These are phyloP conservation scores for Gynostemma pentaphyllum DNA, from an alignment of 306 rosid species.

Conservation along the genomic window DNA sequence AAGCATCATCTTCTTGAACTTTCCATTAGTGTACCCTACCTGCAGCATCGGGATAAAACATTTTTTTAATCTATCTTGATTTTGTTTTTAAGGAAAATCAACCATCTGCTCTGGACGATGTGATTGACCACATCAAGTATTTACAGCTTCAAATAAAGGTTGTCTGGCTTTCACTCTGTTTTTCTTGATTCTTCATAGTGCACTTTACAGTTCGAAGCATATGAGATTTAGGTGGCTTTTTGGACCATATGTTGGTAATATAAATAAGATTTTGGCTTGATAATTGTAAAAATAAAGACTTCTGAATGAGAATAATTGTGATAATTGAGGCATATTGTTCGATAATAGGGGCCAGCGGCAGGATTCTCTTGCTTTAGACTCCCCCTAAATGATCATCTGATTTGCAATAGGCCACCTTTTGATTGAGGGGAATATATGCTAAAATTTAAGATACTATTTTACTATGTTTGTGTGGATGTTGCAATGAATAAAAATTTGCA, in stretches of 20 bases:
- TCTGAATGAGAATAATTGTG: no score
- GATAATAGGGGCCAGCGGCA: background rate
- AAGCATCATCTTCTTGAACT: background rate
- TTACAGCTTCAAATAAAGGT: conserved; percentile 83
- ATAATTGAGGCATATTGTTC: background rate
- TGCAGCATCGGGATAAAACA: background rate
- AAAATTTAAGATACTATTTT: background rate
- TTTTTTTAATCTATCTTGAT: conserved; percentile 2
- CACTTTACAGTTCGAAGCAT: background rate
- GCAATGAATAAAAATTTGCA: background rate
- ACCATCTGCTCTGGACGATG: conserved; percentile 49
- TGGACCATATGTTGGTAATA: background rate
- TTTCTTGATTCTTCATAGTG: conserved; percentile 1
- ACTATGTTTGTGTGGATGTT: background rate
- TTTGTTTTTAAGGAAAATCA: conserved; percentile 53
- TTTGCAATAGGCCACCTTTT: background rate
- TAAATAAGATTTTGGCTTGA: background rate
- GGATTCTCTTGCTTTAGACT: background rate
- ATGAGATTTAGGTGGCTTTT: background rate
- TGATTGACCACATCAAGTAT: conserved; percentile 72
- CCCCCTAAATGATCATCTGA: background rate
- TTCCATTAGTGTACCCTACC: background rate
- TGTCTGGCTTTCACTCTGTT: conserved; percentile 3
- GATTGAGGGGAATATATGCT: background rate
- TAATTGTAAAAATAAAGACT: no score